Evolutionary conservation across 192 early-diverging fungal species (phyloP).

Genomic region (Chytriomyces hyalinus): DNA sequence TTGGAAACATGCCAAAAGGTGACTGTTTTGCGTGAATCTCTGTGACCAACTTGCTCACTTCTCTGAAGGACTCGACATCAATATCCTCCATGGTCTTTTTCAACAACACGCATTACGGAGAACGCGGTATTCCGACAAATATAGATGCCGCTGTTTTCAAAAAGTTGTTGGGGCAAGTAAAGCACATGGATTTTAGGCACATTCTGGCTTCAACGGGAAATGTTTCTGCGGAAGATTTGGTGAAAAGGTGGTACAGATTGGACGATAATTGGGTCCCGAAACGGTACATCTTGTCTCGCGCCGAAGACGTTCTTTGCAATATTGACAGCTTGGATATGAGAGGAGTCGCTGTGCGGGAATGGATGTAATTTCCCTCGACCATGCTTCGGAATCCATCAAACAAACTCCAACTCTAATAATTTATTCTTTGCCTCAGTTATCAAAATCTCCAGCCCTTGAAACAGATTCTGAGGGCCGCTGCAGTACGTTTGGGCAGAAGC

Average conservation of each 20-base stretch:
- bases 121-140: conserved; percentile 10
- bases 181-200: conserved; percentile 16
- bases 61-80: conserved; percentile 19
- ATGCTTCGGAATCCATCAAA: too few species aligned
- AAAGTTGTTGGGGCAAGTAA: conserved; percentile 13
- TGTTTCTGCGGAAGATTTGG: neutral
- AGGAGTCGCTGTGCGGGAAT: neutral
- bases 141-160: conserved; percentile 21
- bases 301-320: neutral
- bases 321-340: conserved; percentile 17
- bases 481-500: conserved; percentile 9
- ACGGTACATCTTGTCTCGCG: neutral
- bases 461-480: conserved; percentile 4
- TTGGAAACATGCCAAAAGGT: conserved; percentile 11
- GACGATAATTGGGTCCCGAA: conserved; percentile 18
- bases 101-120: conserved; percentile 16
- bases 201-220: neutral
- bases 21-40: neutral
- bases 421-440: neutral
- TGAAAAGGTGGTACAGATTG: conserved; percentile 23
- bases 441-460: conserved; percentile 7
- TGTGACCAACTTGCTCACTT: neutral
- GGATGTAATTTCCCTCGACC: neutral
- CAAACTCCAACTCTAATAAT: neutral
- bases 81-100: conserved; percentile 27